phyloP scores from a whole-genome alignment of 2,329 filamentous ascomycete species.

The Calonectria leucothoes region DNA sequence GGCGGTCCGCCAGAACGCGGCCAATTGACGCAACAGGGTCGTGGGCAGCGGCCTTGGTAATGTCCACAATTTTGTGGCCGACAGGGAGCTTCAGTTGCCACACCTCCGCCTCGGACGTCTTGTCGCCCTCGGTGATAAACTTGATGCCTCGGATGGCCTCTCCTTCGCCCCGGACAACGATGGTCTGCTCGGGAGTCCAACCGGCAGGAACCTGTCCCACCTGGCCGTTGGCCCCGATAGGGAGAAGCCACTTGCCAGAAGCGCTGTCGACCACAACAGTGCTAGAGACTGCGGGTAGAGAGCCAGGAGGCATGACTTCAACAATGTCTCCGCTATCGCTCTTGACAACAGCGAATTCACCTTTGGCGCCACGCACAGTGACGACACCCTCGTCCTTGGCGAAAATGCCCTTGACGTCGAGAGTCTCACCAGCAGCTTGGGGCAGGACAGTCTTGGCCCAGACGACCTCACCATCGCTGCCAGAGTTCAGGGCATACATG shows the following conservation, averaged over 20 bases:
- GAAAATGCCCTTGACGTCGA: slow-evolving; percentile 76
- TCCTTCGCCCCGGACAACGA: slow-evolving; percentile 64
- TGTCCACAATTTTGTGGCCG: slow-evolving; percentile 74
- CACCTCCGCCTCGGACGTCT: slow-evolving; percentile 58
- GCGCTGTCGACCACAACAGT: slow-evolving; percentile 65
- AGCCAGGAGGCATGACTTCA: slow-evolving; percentile 54
- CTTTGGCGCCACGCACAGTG: slow-evolving; percentile 69
- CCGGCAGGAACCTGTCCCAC: slow-evolving; percentile 58
- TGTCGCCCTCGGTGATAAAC: slow-evolving; percentile 57
- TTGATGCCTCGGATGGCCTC: slow-evolving; percentile 67
- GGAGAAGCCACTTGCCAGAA: slow-evolving; percentile 64
- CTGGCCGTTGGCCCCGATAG: slow-evolving; percentile 63
- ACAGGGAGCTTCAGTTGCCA: slow-evolving; percentile 81
- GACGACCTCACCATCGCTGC: slow-evolving; percentile 76
- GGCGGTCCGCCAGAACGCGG: slow-evolving; percentile 88
- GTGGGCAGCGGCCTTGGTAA: slow-evolving; percentile 76
- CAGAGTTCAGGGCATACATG: slow-evolving; percentile 83
- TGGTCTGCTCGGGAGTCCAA: slow-evolving; percentile 61
- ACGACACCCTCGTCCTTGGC: slow-evolving; percentile 69
- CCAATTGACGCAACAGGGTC: slow-evolving; percentile 96
- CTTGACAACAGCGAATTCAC: slow-evolving; percentile 70
- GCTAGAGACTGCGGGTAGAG: slow-evolving; percentile 44
- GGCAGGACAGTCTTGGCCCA: slow-evolving; percentile 79
- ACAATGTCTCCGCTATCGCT: slow-evolving; percentile 64
- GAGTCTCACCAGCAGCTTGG: slow-evolving; percentile 64